Base-by-base conservation (phyloP, 768 basidiomycete genomes). In the Cyathus striatus region DNA sequence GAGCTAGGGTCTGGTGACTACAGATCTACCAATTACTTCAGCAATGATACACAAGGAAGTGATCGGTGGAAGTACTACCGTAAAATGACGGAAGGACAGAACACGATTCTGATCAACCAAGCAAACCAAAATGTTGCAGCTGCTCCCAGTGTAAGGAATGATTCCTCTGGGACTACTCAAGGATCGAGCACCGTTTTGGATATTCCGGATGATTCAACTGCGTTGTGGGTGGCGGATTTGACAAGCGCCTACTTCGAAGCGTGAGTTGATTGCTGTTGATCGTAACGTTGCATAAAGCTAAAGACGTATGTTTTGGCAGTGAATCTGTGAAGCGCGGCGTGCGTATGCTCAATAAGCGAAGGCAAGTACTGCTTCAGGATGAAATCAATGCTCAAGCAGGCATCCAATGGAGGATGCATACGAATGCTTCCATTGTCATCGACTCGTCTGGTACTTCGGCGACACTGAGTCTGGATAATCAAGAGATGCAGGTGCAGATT, bases 71-170 rank as follows among this genome's bases (percentile, higher is more conserved):
- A 77, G 48, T 98, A 96, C 69, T 99, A 96, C 73, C 78, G 94
- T 59, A 98, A 94, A 74, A 81, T 83, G 66, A 96, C 95, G 3
- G 91, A 95, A 64, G 96, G 96, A 2, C 96, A 99, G 70, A 99
- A 98, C 70, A 93, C 92, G 4, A 72, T 99, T 49, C 56, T 94
- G 41, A 73, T 97, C 50, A 75, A 75, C 52, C 66, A 70, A 48
- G 58, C 64, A 23, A 97, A 98, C 68, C 96, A 99, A 66, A 75
- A 82, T 46, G 89, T 96, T 36, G 59, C 66, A 14, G 79, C 77
- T 16, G 69, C 76, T 3, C 86, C 91, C 0, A 78, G 66, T 17
- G 71, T 72, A n/a, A 69, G 70, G 26, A 79, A 73, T 49, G 71
- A 58, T 5, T 57, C 68, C 6, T 68, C 72, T 2, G 76, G 70